Evolutionary conservation across 148 eudicot genomes (phyloP), one percentile per base, ranked within the genome.

Genomic region (Selenicereus undatus): DNA sequence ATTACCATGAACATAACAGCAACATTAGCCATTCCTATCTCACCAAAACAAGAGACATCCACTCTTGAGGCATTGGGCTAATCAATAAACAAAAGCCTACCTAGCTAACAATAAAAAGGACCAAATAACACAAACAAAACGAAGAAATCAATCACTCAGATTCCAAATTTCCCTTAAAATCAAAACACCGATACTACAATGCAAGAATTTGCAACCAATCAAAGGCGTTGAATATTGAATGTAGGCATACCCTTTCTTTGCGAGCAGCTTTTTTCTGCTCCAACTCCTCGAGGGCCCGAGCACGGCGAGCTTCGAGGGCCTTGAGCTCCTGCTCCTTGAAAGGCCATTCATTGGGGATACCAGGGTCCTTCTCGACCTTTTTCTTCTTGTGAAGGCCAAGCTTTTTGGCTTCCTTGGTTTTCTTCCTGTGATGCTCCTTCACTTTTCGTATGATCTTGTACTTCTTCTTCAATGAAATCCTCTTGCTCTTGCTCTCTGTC

Each of bases 321-420:
- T 91, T 94, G 56, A 97, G 98, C 90, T 92, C 99, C 80, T 94
- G 93, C 74, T 97, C 98, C 92, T 92, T 97, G 73, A 92, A 94
- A 22, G 99, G 99, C 99, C 99, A 94, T 62, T 94, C 98, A 82
- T 94, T 97, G 68, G 99, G 99, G 69, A 92, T 97, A 0, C 98
- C 99, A 24, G 98, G 98, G 75, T 97, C 99, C 80, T 97, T 94
- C 86, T 96, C 98, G 6, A 85, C 90, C 84, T 90, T 94, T 17
- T 81, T 82, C 81, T 80, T 91, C 79, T 88, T 89, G 42, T 94
- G 80, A 1, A 92, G 29, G 6, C 98, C 98, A 14, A 84, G 85
- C 81, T 96, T 96, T 80, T 92, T 96, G 8, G 99, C 98, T 76
- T 94, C 99, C 76, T 96, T 94, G 1, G 95, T 93, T 87, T 94